Base-by-base conservation (phyloP, 805 yeast species). In the Saccharomyces kudriavzevii region DNA sequence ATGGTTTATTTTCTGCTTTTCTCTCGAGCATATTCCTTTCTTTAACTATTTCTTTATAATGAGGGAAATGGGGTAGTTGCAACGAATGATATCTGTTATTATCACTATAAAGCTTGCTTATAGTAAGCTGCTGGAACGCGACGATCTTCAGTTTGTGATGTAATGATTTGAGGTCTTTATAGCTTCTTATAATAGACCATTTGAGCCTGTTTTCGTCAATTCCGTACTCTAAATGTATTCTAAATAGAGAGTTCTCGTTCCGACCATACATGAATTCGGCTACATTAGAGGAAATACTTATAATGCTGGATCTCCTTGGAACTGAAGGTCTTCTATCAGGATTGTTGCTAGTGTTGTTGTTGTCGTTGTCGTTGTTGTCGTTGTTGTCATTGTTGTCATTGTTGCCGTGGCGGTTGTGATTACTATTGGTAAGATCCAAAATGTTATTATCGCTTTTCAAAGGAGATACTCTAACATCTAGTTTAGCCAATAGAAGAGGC, bases 201-300 rank as follows among this genome's bases (percentile, higher is more conserved):
- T 81, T 80, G 60, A 90, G 73, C 52, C 90, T 72, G 53, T 84
- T 81, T 5, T 82, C 80, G 1, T 96, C 96, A 30, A 90, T 81
- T 5, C 98, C 99, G 64, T 94, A 94, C 65, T 91, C 96, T 47
- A 94, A 73, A 49, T 85, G 87, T n/a, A 94, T 73, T 55, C 79
- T 75, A 60, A 80, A 86, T 52, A 54, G 35, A 11, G 56, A 52
- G 14, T 50, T 48, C 11, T 54, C 48, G 24, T 40, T 43, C 22
- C 43, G n/a, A 3, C 43, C 24, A 17, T 35, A 35, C 43, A 35
- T 35, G 24, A 17, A 35, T 35, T 35, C 43, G 13, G 43, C 43
- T 9, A 35, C 43, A 20, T 35, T 35, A 8, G 43, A 35, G 2
- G 43, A 35, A 35, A 35, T 35, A 13, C 43, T 35, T 17, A 35